Base-by-base conservation (phyloP, 2,329 filamentous ascomycete genomes). In the Ceratocystis colombiana region DNA sequence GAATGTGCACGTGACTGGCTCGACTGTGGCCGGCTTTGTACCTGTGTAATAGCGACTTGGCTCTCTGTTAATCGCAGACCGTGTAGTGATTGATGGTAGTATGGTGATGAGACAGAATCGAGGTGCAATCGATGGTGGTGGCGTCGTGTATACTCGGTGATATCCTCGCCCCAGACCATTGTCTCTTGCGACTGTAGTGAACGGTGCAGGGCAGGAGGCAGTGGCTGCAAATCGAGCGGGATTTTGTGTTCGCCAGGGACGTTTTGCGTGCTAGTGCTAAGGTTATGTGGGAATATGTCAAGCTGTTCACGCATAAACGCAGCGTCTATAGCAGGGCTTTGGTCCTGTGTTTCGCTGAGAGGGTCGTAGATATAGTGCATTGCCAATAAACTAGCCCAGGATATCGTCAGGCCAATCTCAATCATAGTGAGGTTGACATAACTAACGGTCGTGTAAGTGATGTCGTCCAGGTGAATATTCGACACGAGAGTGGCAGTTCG, bases 121-220 rank as follows among this genome's bases (percentile, higher is more conserved):
- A 30, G 55, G 28, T 25, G 55, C 55, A 59, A 3, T 28, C 66
- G 53, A 66, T 65, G 62, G 61, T n/a, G 67, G 57, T 0, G 59
- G 37, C 53, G 64, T 61, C 44, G 48, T 55, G 5, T 77, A 76
- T 65, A 64, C 5, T 28, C 37, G 12, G 66, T 65, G 30, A 66
- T 68, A 37, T 68, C 65, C 37, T 64, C 25, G 41, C 66, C 66
- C 66, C 66, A 68, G 25, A 53, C 45, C 2, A 64, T 59, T 15
- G 64, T 59, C 25, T 66, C 64, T 41, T 59, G 48, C 10, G 64
- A 68, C 5, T 48, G 37, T 25, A 59, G 28, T 22, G 63, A 41
- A 5, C 48, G 65, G 25, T 65, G 59, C 22, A 63, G 25, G 1
- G 59, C 22, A 64, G 73, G 70, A 44, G 72, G 76, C 41, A 76